These are phyloP conservation scores for Leavenworthia alabamica DNA, from an alignment of 345 rosid genomes.

Conservation along the genomic window DNA sequence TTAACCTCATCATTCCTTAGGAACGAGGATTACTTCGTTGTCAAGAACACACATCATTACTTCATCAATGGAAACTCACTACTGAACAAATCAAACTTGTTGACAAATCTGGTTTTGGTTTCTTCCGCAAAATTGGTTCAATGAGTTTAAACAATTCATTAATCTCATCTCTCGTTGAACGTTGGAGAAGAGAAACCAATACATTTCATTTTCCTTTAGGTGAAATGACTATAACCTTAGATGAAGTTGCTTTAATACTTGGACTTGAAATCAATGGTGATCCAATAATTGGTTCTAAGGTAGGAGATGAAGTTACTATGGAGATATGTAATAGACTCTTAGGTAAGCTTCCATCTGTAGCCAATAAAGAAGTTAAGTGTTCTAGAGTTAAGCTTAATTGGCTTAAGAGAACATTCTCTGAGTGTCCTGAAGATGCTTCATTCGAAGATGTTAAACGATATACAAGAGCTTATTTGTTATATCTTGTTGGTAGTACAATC, in stretches of 20 bases:
- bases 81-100: slow-evolving; percentile 51
- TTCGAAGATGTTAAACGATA: slow-evolving; percentile 38
- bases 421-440: slow-evolving; percentile 52
- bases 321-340: slow-evolving; percentile 46
- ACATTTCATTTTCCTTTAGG: slow-evolving; percentile 60
- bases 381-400: slow-evolving; percentile 78
- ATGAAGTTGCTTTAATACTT: slow-evolving; percentile 54
- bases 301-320: slow-evolving; percentile 30
- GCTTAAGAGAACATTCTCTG: slow-evolving; percentile 61
- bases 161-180: slow-evolving; percentile 64
- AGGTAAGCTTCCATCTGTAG: slow-evolving; percentile 53
- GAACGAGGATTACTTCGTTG: slow-evolving; percentile 73
- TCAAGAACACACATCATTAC: slow-evolving; percentile 66
- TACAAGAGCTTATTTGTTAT: slow-evolving; percentile 67
- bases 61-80: slow-evolving; percentile 61
- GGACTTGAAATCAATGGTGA: slow-evolving; percentile 72
- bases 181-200: slow-evolving; percentile 74
- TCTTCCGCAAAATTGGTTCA: slow-evolving; percentile 53
- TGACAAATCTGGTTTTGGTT: slow-evolving; percentile 65
- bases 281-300: slow-evolving; percentile 53
- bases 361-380: slow-evolving; percentile 52
- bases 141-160: slow-evolving; percentile 60
- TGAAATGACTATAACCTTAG: slow-evolving; percentile 54
- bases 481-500: slow-evolving; percentile 68
- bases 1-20: slow-evolving; percentile 11